Conservation (phyloP, 1,284 basidiomycete genomes). For the Jaminaea rosea region DNA sequence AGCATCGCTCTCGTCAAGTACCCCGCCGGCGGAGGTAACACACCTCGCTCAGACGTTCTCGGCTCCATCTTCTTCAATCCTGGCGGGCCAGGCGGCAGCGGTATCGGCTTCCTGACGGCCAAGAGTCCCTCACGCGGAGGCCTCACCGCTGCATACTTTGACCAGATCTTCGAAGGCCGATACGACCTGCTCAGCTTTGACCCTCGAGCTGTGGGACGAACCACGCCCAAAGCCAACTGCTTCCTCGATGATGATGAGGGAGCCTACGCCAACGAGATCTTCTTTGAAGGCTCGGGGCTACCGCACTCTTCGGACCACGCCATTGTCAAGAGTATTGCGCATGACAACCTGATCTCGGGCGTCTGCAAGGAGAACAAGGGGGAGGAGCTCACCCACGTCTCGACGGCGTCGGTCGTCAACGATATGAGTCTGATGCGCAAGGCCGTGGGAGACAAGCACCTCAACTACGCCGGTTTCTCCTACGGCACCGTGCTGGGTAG, state of each 20-base stretch:
- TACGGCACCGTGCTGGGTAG: constrained; percentile 30
- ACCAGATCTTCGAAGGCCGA: constrained; percentile 16
- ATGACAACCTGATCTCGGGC: neutral
- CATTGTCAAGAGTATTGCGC: neutral
- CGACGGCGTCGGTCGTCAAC: neutral
- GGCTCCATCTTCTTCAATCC: constrained; percentile 26
- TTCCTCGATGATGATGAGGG: constrained; percentile 13
- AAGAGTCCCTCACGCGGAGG: constrained; percentile 7
- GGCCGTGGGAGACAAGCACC: constrained; percentile 16
- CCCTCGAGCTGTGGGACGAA: constrained; percentile 22
- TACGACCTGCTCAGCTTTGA: constrained; percentile 24
- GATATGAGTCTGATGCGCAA: constrained; percentile 26
- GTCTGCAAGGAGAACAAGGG: neutral
- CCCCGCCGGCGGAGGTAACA: constrained; percentile 23
- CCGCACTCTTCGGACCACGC: neutral
- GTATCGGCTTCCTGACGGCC: constrained; percentile 16
- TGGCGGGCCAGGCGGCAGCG: constrained; percentile 28
- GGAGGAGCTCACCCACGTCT: constrained; percentile 1
- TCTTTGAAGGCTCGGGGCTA: neutral
- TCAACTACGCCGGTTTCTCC: constrained; percentile 29
- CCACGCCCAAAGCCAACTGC: constrained; percentile 23
- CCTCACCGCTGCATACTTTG: constrained; percentile 14
- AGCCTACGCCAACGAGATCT: constrained; percentile 13
- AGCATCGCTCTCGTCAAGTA: constrained; percentile 25
- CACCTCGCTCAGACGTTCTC: constrained; percentile 15